Base-by-base conservation (phyloP, 164 flowering plant genomes). In the Aristolochia californica region DNA sequence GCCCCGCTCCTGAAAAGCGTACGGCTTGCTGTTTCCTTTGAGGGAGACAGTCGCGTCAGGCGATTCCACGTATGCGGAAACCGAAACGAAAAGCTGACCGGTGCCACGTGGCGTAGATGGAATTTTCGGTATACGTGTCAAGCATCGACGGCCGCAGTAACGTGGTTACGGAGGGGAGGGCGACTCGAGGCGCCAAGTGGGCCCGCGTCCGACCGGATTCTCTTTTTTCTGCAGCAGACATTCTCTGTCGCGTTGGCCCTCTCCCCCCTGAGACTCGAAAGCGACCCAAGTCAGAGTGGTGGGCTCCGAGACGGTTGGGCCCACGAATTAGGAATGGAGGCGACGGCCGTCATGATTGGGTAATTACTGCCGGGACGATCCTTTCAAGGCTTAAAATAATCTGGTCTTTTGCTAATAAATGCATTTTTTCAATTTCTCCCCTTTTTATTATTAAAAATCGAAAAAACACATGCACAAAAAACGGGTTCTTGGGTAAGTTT, bases 341-440 rank as follows among this genome's bases (percentile, higher is more conserved):
- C 4, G 30, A 28, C 30, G 30, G 3, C 34, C 22, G 13, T 11
- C 48, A 53, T 62, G 64, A 62, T 62, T 62, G 64, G 58, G 27
- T 62, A 62, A 62, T 53, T 53, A 62, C 58, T 54, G 43, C 9
- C 24, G 20, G n/a, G 43, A 28, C 24, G 23, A 16, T 9, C 40
- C 40, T 34, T 34, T 34, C 40, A 7, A 34, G n/a, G 40, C 40
- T 34, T 34, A 34, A 34, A 34, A 34, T 7, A 8, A 9, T 2
- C 40, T 12, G 10, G 40, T 34, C 65, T 55, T 55, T 62, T 62
- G 47, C 22, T 55, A 62, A 62, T 62, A 55, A 55, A 55, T 62
- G 59, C 59, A n/a, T n/a, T n/a, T n/a, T n/a, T n/a, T n/a, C n/a
- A n/a, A n/a, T n/a, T n/a, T n/a, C n/a, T n/a, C n/a, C n/a, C n/a